phyloP scores from a whole-genome alignment of 23 red algal genomes.

The Gracilaria domingensis region DNA sequence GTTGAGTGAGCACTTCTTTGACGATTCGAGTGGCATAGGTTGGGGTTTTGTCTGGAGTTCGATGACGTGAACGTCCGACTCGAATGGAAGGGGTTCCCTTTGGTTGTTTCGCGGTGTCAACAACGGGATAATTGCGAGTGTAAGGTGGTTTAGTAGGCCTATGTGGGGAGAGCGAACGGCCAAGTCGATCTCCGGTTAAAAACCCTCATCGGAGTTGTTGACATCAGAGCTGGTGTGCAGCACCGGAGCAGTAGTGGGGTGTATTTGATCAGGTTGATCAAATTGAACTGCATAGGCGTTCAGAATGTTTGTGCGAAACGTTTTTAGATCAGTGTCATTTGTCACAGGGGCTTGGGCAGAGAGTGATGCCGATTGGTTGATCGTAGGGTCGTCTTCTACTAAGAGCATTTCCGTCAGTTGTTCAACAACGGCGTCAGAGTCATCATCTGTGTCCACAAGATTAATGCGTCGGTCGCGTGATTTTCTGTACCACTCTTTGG shows the following conservation, averaged over 20 bases:
- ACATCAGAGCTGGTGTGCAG: neutral
- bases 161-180: neutral
- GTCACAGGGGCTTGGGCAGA: too few relatives aligned
- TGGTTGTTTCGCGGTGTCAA: too few relatives aligned
- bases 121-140: slow-evolving; percentile 1
- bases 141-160: neutral
- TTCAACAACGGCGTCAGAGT: neutral
- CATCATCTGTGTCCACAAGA: neutral
- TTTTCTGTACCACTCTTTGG: neutral
- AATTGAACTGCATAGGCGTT: neutral
- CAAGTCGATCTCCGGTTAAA: neutral
- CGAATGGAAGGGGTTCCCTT: neutral
- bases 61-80: too few relatives aligned
- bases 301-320: too few relatives aligned
- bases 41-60: too few relatives aligned
- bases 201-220: neutral
- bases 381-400: neutral
- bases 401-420: neutral
- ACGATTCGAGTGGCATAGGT: neutral
- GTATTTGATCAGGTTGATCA: neutral
- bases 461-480: too few relatives aligned
- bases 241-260: too few relatives aligned
- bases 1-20: neutral
- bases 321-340: too few relatives aligned
- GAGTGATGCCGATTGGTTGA: neutral